Percentiles rank a stretch among this genome's conserved stretches.
These are phyloP conservation scores for Picocystis salinarum DNA, from an alignment of 139 green algal genomes.

Conservation along the genomic window DNA sequence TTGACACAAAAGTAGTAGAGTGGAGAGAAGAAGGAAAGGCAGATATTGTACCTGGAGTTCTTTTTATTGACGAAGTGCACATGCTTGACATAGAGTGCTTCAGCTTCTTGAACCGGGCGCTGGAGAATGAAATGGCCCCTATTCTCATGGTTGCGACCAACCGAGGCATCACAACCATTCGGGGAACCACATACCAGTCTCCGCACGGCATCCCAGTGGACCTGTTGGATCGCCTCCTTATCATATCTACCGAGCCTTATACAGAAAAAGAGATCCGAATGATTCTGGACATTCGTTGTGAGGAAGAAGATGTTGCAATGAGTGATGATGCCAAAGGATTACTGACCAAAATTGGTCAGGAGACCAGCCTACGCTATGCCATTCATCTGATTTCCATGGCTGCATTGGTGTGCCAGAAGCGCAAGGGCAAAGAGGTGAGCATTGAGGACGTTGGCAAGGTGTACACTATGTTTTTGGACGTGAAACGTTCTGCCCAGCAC, in stretches of 20 bases:
- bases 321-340: slow-evolving; percentile 78
- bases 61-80: slow-evolving; percentile 97
- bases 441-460: slow-evolving; percentile 82
- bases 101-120: slow-evolving; percentile 89
- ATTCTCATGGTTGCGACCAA: slow-evolving; percentile 97
- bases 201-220: slow-evolving; percentile 97
- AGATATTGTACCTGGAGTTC: slow-evolving; percentile 90
- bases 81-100: slow-evolving; percentile 99
- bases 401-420: slow-evolving; percentile 50
- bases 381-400: slow-evolving; percentile 91
- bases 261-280: slow-evolving; percentile 72
- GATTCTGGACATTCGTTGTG: slow-evolving; percentile 86
- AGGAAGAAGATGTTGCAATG: slow-evolving; percentile 90
- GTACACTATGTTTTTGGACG: slow-evolving; percentile 94
- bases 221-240: slow-evolving; percentile 92
- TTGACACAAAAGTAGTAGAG: slow-evolving; percentile 70
- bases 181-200: slow-evolving; percentile 81
- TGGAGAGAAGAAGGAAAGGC: slow-evolving; percentile 98
- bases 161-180: slow-evolving; percentile 85
- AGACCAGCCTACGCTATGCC: slow-evolving; percentile 87
- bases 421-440: slow-evolving; percentile 67
- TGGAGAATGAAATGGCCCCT: slow-evolving; percentile 94
- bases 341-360: slow-evolving; percentile 84
- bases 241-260: slow-evolving; percentile 91
- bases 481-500: slow-evolving; percentile 74